Conservation (phyloP, 1,284 basidiomycete genomes). For the Rhizoctonia solani region DNA sequence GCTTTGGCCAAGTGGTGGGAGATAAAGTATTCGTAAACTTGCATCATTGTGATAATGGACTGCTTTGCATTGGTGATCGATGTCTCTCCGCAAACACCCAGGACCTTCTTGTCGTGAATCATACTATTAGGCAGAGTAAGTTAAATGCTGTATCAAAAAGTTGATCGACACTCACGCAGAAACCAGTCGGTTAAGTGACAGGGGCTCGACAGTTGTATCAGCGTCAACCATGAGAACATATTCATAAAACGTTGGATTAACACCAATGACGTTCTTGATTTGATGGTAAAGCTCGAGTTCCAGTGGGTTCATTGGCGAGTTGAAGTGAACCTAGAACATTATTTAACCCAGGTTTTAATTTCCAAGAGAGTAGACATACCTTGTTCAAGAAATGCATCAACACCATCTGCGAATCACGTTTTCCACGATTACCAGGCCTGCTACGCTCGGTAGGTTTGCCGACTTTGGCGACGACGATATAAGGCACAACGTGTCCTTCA, state of each 20-base stretch:
- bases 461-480: constrained; percentile 94
- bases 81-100: constrained; percentile 95
- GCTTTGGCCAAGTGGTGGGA: constrained; percentile 98
- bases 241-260: constrained; percentile 98
- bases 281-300: constrained; percentile 99
- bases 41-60: constrained; percentile 97
- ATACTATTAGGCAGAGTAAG: constrained; percentile 61
- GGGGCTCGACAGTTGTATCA: constrained; percentile 89
- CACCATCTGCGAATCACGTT: constrained; percentile 95
- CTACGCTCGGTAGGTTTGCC: constrained; percentile 94
- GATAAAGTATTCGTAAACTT: constrained; percentile 98
- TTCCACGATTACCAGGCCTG: constrained; percentile 93
- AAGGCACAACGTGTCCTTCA: constrained; percentile 94
- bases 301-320: constrained; percentile 92
- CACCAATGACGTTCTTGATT: constrained; percentile 99
- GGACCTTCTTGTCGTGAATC: constrained; percentile 91
- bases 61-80: constrained; percentile 87
- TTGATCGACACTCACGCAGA: constrained; percentile 70
- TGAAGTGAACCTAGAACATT: constrained; percentile 83
- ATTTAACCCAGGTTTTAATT: not conserved
- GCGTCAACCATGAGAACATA: constrained; percentile 97
- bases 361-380: constrained; percentile 50
- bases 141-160: not conserved
- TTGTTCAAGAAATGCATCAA: constrained; percentile 98
- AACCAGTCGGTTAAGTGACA: constrained; percentile 86